phyloP scores from a whole-genome alignment of 106 monocot species.

The Dendrobium chrysotoxum region DNA sequence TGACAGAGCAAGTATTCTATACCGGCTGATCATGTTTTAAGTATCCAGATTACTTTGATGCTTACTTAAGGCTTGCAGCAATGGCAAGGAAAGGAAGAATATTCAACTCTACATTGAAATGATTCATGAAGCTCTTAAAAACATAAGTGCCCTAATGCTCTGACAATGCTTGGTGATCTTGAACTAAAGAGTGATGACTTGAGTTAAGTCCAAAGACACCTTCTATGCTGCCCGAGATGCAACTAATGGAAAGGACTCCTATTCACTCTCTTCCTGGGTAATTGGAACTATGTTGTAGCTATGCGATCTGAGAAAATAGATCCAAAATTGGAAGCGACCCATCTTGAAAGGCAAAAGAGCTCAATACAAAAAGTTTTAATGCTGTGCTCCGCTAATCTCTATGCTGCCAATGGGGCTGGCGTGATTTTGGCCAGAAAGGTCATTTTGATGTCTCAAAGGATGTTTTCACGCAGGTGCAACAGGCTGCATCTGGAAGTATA shows the following conservation, averaged over 20 bases:
- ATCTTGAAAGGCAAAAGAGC: too few relatives aligned
- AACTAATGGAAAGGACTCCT: slow-evolving; percentile 92
- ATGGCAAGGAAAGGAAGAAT: slow-evolving; percentile 74
- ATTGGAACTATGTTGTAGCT: too few relatives aligned
- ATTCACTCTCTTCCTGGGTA: too few relatives aligned
- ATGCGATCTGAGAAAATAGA: too few relatives aligned
- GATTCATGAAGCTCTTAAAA: slow-evolving; percentile 85
- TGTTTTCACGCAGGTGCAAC: slow-evolving; percentile 97
- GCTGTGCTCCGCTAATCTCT: slow-evolving; percentile 62
- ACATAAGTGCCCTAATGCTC: slow-evolving; percentile 82
- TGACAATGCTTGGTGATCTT: slow-evolving; percentile 86
- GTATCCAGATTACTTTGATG: slow-evolving; percentile 92
- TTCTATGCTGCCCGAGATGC: slow-evolving; percentile 83
- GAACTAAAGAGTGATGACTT: slow-evolving; percentile 88
- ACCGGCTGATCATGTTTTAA: slow-evolving; percentile 80
- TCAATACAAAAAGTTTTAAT: slow-evolving; percentile 50
- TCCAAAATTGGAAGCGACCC: too few relatives aligned
- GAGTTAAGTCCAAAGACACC: slow-evolving; percentile 96
- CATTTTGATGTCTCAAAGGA: slow-evolving; percentile 95
- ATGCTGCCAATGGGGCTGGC: slow-evolving; percentile 97
- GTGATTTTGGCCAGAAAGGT: slow-evolving; percentile 91
- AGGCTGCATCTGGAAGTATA: slow-evolving; percentile 89
- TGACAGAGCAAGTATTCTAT: slow-evolving; percentile 65
- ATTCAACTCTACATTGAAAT: slow-evolving; percentile 77
- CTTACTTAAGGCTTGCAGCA: slow-evolving; percentile 89